Base-by-base conservation (phyloP, 2,329 filamentous ascomycete genomes). In the Colletotrichum lupini region DNA sequence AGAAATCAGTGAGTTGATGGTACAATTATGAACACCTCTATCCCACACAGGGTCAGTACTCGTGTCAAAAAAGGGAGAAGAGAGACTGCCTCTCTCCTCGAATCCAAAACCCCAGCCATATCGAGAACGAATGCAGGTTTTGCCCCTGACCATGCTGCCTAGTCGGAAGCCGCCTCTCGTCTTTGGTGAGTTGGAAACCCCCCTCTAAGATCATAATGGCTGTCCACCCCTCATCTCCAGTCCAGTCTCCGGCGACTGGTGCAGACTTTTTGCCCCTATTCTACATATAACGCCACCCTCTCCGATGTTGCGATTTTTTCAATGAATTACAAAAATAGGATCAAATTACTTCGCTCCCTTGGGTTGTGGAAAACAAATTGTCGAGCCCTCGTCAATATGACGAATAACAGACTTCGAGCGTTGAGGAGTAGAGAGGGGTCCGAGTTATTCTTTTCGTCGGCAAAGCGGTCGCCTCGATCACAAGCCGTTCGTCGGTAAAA, bases 371-470 rank as follows among this genome's bases (percentile, higher is more conserved):
- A 74, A 56, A 72, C 46, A 75, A 46, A 46, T 19, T 32, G 49
- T 52, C 67, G 56, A 26, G 58, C 42, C 63, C 46, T 56, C 30
- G 46, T 49, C 42, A 11, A 49, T 11, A 49, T 19, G 42, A 49
- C 22, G n/a, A 22, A 26, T n/a, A 49, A 16, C 16, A 63, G 59
- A 22, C 30, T 28, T 46, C 49, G 62, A 63, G 46, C 4, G 26
- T 35, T 57, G 56, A 67, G 67, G 72, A 74, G 72, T 68, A 67
- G 74, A 75, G 72, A 57, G 68, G 72, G 58, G 74, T 72, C 42
- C 42, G 42, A 49, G 26, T 56, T 28, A 14, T 61, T 53, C 24
- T 52, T 56, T 56, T 61, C 9, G 26, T 67, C 57, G 22, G 55
- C 24, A 22, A 22, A 30, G 58, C 57, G 55, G 65, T 56, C 4